Base-by-base conservation (phyloP, 768 basidiomycete genomes). In the Boletus rubropictus region DNA sequence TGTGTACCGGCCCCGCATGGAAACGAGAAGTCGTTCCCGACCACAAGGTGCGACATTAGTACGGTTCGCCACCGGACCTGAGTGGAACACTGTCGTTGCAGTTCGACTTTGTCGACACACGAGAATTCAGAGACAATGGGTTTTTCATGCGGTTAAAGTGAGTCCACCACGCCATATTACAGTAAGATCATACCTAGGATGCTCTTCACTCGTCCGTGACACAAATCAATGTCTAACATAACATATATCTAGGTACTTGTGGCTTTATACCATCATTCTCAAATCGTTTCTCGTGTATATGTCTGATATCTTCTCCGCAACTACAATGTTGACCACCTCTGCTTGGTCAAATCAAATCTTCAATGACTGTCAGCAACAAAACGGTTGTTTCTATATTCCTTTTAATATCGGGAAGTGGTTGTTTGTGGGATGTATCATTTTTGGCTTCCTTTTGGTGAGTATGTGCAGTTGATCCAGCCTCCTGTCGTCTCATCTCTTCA, bases 21-120 rank as follows among this genome's bases (percentile, higher is more conserved):
- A 98, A 98, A 75, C 79, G 93, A 63, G 96, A 97, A 76, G 80
- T 88, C 58, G 93, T 97, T 37, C 90, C 89, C 45, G 96, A 97
- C 72, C 96, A 98, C 72, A 99, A 98, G 79, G 95, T 92, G 52
- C 46, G 74, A 52, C 32, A 24, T 24, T 36, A 46, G 21, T 29
- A 11, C 27, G 17, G n/a, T 37, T 25, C 20, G 35, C 12, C 28
- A 41, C 10, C 43, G 17, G 44, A 15, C 32, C 35, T 27, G 27
- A 10, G 10, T 50, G n/a, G 36, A 52, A 43, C 17, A 12, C 17
- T 18, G 46, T 36, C 33, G 39, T 43, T 28, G 17, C 53, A 98
- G 96, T 98, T 97, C 60, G 95, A 98, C 75, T 97, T 97, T 61
- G 78, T 99, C 61, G 92, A 97, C 68, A 86, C 87, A 18, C 79